phyloP scores from a whole-genome alignment of 805 yeast species.

The Cyberlindnera nakhonratchasimensis region DNA sequence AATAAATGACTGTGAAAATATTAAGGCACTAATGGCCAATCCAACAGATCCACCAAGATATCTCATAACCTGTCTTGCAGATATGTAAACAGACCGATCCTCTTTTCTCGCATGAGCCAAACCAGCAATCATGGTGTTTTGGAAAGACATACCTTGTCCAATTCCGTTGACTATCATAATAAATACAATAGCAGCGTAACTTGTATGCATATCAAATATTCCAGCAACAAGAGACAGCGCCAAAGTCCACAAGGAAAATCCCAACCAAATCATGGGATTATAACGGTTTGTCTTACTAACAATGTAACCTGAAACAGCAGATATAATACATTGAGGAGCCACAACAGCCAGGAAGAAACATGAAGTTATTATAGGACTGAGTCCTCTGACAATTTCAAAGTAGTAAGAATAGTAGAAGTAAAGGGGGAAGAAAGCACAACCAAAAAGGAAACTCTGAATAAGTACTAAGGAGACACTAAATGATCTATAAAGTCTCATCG shows the following conservation, averaged over 20 bases:
- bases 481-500: slow-evolving; percentile 41
- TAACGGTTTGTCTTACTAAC: slow-evolving; percentile 16
- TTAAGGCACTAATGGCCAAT: slow-evolving; percentile 37
- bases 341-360: slow-evolving; percentile 19
- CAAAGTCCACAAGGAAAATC: slow-evolving; percentile 19
- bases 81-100: slow-evolving; percentile 57
- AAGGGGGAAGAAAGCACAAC: slow-evolving; percentile 45
- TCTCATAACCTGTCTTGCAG: slow-evolving; percentile 53
- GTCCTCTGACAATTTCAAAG: slow-evolving; percentile 20
- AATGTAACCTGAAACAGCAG: slow-evolving; percentile 18
- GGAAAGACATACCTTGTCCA: slow-evolving; percentile 32
- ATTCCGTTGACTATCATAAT: slow-evolving; percentile 37
- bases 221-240: slow-evolving; percentile 14
- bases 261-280: slow-evolving; percentile 18
- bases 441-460: slow-evolving; percentile 44
- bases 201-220: slow-evolving; percentile 9
- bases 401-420: slow-evolving; percentile 48
- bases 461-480: slow-evolving; percentile 35
- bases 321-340: slow-evolving; percentile 12
- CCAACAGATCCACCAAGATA: slow-evolving; percentile 65
- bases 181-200: slow-evolving; percentile 34
- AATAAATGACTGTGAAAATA: slow-evolving; percentile 23
- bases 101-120: slow-evolving; percentile 48
- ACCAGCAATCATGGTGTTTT: slow-evolving; percentile 20
- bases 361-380: slow-evolving; percentile 16